A percentile compares a stretch with the other conserved stretches of the same genome.
phyloP scores from a whole-genome alignment of 2,329 filamentous ascomycete genomes.

The Microsporum ferrugineum region DNA sequence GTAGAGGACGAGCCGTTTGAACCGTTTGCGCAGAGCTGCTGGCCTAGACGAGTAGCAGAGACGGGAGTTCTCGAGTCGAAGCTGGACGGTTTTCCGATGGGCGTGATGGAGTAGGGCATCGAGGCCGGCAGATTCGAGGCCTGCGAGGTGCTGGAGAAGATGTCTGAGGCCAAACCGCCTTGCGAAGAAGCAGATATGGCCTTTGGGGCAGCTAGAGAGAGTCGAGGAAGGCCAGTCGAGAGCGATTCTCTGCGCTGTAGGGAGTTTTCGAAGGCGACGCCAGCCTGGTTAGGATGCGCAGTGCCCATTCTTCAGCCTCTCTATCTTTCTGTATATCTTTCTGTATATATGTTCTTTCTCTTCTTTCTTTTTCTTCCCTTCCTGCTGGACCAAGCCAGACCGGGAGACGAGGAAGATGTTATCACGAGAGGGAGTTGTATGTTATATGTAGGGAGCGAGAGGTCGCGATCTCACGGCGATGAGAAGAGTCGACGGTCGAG shows the following conservation, averaged over 20 bases:
- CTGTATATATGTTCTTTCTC: not conserved
- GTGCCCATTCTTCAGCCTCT: conserved; percentile 1
- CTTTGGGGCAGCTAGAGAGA: conserved; percentile 20
- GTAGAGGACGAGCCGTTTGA: not conserved
- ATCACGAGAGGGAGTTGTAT: too few species aligned
- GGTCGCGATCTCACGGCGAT: too few species aligned
- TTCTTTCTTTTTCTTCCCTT: not conserved
- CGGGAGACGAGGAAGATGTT: not conserved
- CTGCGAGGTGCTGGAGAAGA: conserved; percentile 30
- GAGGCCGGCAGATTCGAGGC: conserved; percentile 24
- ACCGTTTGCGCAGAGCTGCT: not conserved
- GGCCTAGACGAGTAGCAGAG: not conserved
- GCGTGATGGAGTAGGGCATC: conserved; percentile 30
- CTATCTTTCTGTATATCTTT: not conserved
- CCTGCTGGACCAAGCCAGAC: not conserved
- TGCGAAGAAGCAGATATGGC: conserved; percentile 29
- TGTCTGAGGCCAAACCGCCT: conserved; percentile 35
- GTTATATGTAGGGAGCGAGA: too few species aligned
- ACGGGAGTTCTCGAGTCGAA: conserved; percentile 17
- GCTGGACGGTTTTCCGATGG: conserved; percentile 27
- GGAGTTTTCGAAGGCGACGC: conserved; percentile 8
- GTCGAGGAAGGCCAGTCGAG: conserved; percentile 7
- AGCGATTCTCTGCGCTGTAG: conserved; percentile 11
- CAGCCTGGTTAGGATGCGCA: conserved; percentile 10
- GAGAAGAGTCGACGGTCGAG: not conserved